Evolutionary conservation across 73 alveolate species (phyloP).

Genomic region (Symbiodinium pilosum): DNA sequence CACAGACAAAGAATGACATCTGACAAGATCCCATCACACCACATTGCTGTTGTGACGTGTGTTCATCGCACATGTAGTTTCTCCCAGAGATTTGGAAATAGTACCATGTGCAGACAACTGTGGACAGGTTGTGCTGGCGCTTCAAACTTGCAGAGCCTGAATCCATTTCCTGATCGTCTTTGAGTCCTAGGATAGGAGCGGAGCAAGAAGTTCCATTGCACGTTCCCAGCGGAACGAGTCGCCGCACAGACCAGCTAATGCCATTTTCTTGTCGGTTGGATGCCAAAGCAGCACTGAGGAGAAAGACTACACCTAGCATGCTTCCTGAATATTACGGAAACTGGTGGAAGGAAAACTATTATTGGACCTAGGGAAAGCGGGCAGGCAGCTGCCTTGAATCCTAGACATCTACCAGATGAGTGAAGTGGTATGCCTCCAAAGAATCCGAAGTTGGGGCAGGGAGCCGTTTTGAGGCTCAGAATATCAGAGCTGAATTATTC

Average conservation of each 20-base stretch:
- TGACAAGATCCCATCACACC: not conserved
- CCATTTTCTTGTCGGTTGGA: not conserved
- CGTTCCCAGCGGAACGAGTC: not conserved
- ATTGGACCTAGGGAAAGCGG: too few species aligned
- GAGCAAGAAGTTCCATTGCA: not conserved
- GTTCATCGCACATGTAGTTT: not conserved
- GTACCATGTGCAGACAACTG: too few species aligned
- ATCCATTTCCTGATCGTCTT: not conserved
- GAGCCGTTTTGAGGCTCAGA: too few species aligned
- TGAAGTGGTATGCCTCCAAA: too few species aligned
- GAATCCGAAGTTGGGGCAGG: too few species aligned
- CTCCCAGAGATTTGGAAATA: not conserved
- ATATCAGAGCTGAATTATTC: too few species aligned
- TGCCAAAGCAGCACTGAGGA: not conserved
- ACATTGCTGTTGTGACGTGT: not conserved
- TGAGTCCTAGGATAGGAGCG: not conserved
- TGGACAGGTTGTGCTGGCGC: not conserved
- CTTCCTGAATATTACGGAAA: not conserved
- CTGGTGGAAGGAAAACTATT: too few species aligned
- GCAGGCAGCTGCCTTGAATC: too few species aligned
- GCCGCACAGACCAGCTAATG: not conserved
- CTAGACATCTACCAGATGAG: too few species aligned
- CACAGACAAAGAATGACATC: too few species aligned
- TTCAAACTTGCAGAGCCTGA: not conserved
- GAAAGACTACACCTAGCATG: not conserved